Evolutionary conservation across 2,329 filamentous ascomycete genomes (phyloP).

Genomic region (Fusarium compactum): DNA sequence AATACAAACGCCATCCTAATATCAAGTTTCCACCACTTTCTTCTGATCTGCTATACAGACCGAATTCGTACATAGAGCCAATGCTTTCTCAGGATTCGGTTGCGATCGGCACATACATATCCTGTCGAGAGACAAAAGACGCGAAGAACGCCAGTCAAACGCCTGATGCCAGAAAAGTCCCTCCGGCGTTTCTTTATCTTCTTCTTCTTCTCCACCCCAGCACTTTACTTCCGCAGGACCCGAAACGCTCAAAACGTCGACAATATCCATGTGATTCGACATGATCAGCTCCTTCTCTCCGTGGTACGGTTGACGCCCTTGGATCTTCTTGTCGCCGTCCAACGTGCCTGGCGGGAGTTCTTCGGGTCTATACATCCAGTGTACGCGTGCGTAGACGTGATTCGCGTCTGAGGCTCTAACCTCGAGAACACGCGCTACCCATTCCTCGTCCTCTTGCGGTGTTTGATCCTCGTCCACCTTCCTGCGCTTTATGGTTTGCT

Average conservation of each 20-base stretch:
- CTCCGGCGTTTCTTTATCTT: neutral
- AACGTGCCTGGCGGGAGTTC: neutral
- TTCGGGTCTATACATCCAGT: neutral
- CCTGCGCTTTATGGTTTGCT: neutral
- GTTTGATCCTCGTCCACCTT: neutral
- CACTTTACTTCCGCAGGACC: neutral
- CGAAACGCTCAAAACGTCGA: constrained; percentile 75
- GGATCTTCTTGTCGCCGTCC: neutral
- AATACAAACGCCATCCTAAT: neutral
- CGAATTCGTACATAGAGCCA: neutral
- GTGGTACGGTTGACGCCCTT: constrained; percentile 66
- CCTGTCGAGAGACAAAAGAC: neutral
- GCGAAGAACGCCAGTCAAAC: neutral
- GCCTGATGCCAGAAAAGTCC: neutral
- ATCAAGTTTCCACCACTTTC: neutral
- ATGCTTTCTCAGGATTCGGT: neutral
- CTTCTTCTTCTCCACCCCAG: neutral
- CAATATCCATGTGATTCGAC: constrained; percentile 76
- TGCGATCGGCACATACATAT: neutral
- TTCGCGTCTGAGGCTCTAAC: neutral
- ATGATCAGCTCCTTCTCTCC: constrained; percentile 76
- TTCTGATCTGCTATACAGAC: neutral
- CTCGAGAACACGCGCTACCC: neutral
- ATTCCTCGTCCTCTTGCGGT: neutral
- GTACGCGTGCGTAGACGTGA: neutral